Evolutionary conservation across 2,329 filamentous ascomycete genomes (phyloP), one percentile per base, ranked within the genome.

Genomic region (Calonectria hongkongensis): DNA sequence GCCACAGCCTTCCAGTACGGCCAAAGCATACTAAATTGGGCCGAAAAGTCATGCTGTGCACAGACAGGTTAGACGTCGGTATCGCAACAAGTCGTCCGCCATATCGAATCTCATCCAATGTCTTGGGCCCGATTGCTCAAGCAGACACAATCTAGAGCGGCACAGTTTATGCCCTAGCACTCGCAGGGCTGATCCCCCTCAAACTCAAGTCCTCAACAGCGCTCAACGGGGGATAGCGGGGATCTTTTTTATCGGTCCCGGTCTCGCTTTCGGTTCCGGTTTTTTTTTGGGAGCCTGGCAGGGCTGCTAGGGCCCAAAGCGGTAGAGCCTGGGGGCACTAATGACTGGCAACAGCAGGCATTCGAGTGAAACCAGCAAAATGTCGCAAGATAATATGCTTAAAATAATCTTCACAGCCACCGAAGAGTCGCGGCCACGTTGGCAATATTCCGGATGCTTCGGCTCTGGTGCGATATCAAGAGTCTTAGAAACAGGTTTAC

Each of bases 261-360:
- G 25, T 72, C 39, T 71, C 66, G 72, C 13, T 58, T 41, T 72
- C 72, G 72, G 45, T 72, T 41, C 48, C 71, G 71, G 30, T 56
- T 50, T 73, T 56, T 50, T 73, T 48, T 21, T 21, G 21, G n/a
- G 33, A 58, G 28, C 58, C 58, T 58, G 58, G 39, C 39, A 25
- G 3, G 27, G 50, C 33, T 48, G 25, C 18, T n/a, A 28, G 18
- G 13, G 39, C 39, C 13, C 13, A 41, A 18, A 54, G 12, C 48
- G 7, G 48, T 13, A 63, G 25, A 9, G 9, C 8, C 41, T 43
- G 10, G 33, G 15, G 27, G 27, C 48, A 54, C 28, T 30, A 33
- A 54, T 33, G 4, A 13, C 21, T 39, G 54, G 33, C 54, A 36
- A 25, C 54, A 27, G 13, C 54, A 9, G 15, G 13, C 21, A 16